Percentiles rank a stretch among this genome's conserved stretches.
These are phyloP conservation scores for Liriodendron chinense DNA, from an alignment of 164 flowering plant genomes.

Conservation along the genomic window DNA sequence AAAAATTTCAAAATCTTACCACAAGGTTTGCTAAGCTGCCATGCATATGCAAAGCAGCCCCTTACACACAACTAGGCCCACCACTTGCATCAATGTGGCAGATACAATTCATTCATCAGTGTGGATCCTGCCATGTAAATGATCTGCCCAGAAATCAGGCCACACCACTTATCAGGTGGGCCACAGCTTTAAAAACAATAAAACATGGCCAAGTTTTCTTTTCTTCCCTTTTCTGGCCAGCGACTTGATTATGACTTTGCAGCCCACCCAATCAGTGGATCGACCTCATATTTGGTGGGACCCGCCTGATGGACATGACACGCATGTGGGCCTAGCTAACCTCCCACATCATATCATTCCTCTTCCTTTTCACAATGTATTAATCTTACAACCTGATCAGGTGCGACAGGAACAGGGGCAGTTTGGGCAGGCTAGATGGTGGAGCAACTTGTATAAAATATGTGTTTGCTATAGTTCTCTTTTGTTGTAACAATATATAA, in stretches of 20 bases:
- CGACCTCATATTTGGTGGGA: not conserved
- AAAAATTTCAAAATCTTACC: no score
- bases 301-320: no score
- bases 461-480: not conserved
- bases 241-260: not conserved
- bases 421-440: not conserved
- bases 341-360: not conserved
- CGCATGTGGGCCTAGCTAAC: not conserved
- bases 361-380: not conserved
- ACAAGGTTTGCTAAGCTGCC: no score
- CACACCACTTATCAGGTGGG: no score
- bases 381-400: not conserved
- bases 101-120: no score
- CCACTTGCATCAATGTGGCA: no score
- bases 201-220: not conserved
- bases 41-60: no score
- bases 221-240: not conserved
- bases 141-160: no score
- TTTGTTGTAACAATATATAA: not conserved
- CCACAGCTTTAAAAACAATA: no score
- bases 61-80: no score
- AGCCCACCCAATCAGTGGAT: no score
- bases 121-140: no score
- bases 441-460: not conserved
- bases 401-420: not conserved